These are phyloP conservation scores for Erythrobasidium hasegawianum DNA, from an alignment of 1,284 basidiomycete genomes.

Conservation along the genomic window DNA sequence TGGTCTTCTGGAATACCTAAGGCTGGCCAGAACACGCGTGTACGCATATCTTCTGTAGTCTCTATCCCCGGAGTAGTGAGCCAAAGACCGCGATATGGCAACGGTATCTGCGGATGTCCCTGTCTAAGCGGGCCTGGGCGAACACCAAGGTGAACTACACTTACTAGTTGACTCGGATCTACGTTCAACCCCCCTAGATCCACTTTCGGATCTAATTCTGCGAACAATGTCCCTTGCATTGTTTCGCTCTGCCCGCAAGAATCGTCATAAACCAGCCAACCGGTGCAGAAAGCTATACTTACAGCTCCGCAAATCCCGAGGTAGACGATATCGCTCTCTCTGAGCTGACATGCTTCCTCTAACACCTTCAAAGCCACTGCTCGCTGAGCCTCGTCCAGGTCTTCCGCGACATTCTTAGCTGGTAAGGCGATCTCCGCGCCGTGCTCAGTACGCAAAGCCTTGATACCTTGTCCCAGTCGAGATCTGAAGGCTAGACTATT, in stretches of 20 bases:
- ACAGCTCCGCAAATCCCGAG: background rate
- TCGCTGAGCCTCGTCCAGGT: no score
- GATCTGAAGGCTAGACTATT: background rate
- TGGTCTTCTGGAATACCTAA: slow-evolving; percentile 14
- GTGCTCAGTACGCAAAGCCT: background rate
- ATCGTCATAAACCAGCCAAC: background rate
- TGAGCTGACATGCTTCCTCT: background rate
- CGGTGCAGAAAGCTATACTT: background rate
- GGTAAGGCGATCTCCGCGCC: slow-evolving; percentile 10
- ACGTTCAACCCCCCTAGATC: background rate
- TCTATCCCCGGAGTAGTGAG: background rate
- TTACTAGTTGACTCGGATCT: background rate
- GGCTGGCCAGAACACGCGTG: slow-evolving; percentile 2
- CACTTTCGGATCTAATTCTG: background rate
- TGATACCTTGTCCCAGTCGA: background rate
- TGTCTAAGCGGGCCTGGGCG: background rate
- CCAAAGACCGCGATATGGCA: slow-evolving; percentile 8
- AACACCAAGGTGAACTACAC: background rate
- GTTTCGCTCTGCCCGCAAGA: background rate
- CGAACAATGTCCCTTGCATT: background rate
- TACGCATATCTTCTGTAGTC: slow-evolving; percentile 5
- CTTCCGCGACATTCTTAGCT: background rate
- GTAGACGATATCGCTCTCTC: background rate
- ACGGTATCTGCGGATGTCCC: background rate
- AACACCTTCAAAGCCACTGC: background rate